Percentiles rank a stretch among this genome's conserved stretches.
Evolutionary conservation across 345 rosid genomes (phyloP).

Genomic region (Camelina laxa): DNA sequence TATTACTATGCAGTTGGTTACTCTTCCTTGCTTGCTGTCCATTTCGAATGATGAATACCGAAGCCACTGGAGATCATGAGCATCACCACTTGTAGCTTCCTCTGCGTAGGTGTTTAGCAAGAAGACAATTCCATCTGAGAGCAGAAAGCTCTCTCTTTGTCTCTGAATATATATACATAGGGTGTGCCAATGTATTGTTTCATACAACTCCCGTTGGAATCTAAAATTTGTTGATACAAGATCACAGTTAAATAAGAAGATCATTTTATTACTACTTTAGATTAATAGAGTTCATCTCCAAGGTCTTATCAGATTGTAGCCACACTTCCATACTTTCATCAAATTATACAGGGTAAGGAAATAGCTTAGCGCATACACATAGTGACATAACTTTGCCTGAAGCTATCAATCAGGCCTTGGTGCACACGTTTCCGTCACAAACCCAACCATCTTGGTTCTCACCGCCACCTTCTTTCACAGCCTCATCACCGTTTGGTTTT

Average conservation of each 20-base stretch:
- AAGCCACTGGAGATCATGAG: constrained; percentile 20
- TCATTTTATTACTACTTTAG: background rate
- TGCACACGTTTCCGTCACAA: constrained; percentile 67
- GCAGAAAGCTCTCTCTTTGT: background rate
- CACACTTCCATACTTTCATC: constrained; percentile 17
- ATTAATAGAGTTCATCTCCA: constrained; percentile 20
- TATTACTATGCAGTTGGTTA: constrained; percentile 1
- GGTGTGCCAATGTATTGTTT: constrained; percentile 28
- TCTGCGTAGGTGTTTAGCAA: background rate
- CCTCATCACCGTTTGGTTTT: background rate
- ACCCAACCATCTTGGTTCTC: constrained; percentile 56
- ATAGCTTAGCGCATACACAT: constrained; percentile 20
- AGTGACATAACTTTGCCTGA: constrained; percentile 20
- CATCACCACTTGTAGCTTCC: constrained; percentile 15
- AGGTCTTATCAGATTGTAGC: constrained; percentile 1
- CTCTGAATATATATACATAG: background rate
- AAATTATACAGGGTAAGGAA: constrained; percentile 1
- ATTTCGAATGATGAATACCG: background rate
- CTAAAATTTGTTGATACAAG: constrained; percentile 12
- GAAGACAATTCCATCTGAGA: background rate
- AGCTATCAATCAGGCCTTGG: constrained; percentile 35
- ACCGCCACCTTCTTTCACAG: constrained; percentile 29
- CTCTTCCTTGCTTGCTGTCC: constrained; percentile 6
- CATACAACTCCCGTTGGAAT: constrained; percentile 16
- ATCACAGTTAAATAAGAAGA: constrained; percentile 7